Evolutionary conservation across 495 filamentous ascomycete species (phyloP), one percentile per base, ranked within the genome.

Genomic region (Podospora pseudopauciseta): DNA sequence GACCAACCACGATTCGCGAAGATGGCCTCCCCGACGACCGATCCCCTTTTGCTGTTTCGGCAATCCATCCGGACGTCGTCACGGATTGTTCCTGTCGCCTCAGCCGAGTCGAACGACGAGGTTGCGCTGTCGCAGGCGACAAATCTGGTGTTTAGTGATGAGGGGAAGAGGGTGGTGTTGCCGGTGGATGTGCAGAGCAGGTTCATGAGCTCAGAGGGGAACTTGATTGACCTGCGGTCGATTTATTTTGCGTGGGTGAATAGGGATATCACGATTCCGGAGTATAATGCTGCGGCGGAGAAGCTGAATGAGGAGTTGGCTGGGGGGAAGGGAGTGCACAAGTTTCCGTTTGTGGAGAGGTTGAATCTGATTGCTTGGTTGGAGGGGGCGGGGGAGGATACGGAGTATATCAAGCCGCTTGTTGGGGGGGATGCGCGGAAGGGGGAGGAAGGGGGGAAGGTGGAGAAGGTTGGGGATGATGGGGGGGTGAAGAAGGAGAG

Each of bases 161-260:
- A 88, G 2, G 68, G 81, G 6, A 49, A 49, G 9, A 87, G 86
- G 63, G 83, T 89, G 55, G 80, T 88, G n/a, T 83, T 97, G 65
- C 83, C 91, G 2, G 86, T 99, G 70, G 86, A 86, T 59, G 84
- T 89, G 11, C 84, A 88, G 13, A 98, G 96, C 56, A 92, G 95
- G 68, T 97, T 98, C 83, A 82, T 89, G 61, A 86, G 86, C 49
- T 80, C 85, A 54, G 84, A 87, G 60, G 70, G 73, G 65, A 86
- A 88, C 57, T 83, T 91, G 1, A 89, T 97, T 70, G 91, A 97
- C 76, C 86, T 99, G 54, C 92, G 95, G 77, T 92, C 89, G 79
- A 93, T 98, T 80, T 97, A 92, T 80, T 96, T 97, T 69, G 91
- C 92, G 63, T 99, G 92, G 91, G 84, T 90, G 75, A 94, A 97